Conservation (phyloP, 2,329 filamentous ascomycete species). For the Colletotrichum higginsianum region DNA sequence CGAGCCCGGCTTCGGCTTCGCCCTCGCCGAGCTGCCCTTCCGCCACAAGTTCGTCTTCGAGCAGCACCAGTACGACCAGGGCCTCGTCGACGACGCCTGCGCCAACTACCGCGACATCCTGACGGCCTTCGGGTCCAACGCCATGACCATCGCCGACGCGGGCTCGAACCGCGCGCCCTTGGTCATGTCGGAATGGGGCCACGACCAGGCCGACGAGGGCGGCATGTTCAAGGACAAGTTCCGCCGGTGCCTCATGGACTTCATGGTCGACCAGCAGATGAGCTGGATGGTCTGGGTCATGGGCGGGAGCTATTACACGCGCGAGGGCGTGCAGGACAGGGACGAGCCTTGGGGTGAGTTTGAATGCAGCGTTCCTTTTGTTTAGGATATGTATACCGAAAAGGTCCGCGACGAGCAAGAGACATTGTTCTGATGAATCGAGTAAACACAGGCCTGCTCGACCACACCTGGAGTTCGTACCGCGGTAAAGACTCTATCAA, state of each 20-base stretch:
- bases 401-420: too few species aligned
- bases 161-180: conserved; percentile 23
- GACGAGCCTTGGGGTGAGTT: conserved; percentile 63
- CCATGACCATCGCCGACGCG: not conserved
- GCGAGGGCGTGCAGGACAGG: conserved; percentile 59
- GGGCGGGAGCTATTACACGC: conserved; percentile 64
- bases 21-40: conserved; percentile 56
- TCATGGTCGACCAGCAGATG: conserved; percentile 48
- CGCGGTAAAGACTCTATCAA: conserved; percentile 20
- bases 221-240: conserved; percentile 52
- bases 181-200: conserved; percentile 38
- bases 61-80: conserved; percentile 56
- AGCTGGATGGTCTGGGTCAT: conserved; percentile 67
- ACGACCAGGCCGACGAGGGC: conserved; percentile 26
- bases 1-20: conserved; percentile 34
- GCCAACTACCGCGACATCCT: conserved; percentile 3
- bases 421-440: not conserved
- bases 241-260: conserved; percentile 58
- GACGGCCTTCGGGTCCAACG: conserved; percentile 2
- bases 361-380: too few species aligned
- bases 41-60: conserved; percentile 59
- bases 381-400: too few species aligned
- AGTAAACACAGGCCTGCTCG: conserved; percentile 8
- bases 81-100: conserved; percentile 18
- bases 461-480: conserved; percentile 21